Evolutionary conservation across 2,329 filamentous ascomycete species (phyloP), one percentile per base, ranked within the genome.

Genomic region (Fusarium caatingaense): DNA sequence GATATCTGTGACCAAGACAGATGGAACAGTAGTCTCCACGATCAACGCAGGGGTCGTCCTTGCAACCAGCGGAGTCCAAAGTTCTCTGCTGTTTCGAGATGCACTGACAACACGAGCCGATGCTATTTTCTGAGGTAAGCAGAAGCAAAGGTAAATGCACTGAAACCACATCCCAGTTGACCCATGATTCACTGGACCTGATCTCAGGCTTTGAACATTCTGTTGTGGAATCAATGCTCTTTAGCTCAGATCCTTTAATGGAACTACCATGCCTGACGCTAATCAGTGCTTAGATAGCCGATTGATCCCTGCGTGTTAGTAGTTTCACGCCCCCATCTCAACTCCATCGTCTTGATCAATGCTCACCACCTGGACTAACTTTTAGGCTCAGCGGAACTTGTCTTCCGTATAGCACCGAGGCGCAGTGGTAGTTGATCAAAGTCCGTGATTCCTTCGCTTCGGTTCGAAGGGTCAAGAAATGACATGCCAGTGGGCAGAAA

Each of bases 61-160:
- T 30, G 27, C 53, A 47, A 42, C 8, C 34, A 7, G 20, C 12
- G 42, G 57, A 49, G 34, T 27, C 13, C 8, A 42, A 40, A 51
- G 32, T 21, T 25, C 32, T 51, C 12, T 53, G 28, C 40, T 4
- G 30, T 53, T 53, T 60, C 56, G 44, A 60, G 2, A 18, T 23
- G 15, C 9, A 34, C 28, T 28, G 27, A 55, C 25, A 5, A 16
- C 8, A 44, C 3, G 9, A 11, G 11, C 18, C 23, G 7, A 9
- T 27, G 20, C 61, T 46, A 64, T 20, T 58, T 64, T 64, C 61
- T 64, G 61, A 64, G 49, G 10, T 57, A 46, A 64, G 45, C 45
- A 40, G 32, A 51, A 51, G 30, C 48, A 45, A 45, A 46, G 18
- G 13, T 25, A 32, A 27, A 56, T 20, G 41, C 18, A 15, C 28